Conservation (phyloP, 768 basidiomycete genomes). For the Tulasnella sp. region DNA sequence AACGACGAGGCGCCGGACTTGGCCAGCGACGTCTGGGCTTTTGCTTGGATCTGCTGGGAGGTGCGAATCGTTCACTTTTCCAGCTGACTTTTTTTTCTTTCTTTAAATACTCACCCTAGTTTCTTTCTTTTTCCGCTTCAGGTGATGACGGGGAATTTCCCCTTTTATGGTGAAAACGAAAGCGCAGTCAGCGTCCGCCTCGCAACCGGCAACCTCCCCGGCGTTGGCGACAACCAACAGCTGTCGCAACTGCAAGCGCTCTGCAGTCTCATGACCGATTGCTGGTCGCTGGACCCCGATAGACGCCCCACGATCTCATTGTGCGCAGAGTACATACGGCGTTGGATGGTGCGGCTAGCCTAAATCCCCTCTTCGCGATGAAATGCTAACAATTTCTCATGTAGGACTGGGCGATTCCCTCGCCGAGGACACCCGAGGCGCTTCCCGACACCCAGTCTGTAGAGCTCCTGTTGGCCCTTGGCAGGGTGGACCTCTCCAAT, state of each 20-base stretch:
- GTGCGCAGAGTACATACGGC: background rate
- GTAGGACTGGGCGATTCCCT: background rate
- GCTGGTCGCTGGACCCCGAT: background rate
- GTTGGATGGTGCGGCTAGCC: background rate
- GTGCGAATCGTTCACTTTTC: background rate
- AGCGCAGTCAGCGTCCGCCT: background rate
- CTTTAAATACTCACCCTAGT: no score
- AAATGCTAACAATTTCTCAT: background rate
- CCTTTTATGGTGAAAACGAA: background rate
- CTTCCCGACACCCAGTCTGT: background rate
- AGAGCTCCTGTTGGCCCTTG: background rate
- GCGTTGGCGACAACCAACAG: background rate
- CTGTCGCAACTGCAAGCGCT: background rate
- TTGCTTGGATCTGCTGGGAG: slow-evolving; percentile 4
- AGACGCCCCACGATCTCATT: background rate
- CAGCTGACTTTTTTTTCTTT: no score
- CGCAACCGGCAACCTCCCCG: background rate
- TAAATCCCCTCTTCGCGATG: background rate
- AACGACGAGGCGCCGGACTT: background rate
- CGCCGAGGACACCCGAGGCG: background rate
- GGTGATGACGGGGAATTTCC: background rate
- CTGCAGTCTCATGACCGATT: background rate
- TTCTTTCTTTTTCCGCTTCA: no score
- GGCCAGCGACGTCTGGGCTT: background rate
- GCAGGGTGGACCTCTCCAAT: background rate